Evolutionary conservation across 805 yeast genomes (phyloP).

Genomic region (Maudiozyma saulgeensis): DNA sequence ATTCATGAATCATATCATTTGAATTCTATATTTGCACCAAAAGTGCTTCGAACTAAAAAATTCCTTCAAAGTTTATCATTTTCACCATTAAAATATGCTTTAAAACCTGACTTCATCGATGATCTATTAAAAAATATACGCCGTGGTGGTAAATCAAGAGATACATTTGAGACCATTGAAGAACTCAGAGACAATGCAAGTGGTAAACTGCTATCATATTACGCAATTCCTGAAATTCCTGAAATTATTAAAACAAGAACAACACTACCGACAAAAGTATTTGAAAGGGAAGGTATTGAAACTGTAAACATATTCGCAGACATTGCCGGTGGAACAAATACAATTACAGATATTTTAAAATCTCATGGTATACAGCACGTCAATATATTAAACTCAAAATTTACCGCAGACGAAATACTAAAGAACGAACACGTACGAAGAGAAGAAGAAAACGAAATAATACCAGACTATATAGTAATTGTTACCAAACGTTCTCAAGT

Average conservation of each 20-base stretch:
- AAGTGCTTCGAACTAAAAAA: conserved; percentile 73
- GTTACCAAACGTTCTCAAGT: conserved; percentile 25
- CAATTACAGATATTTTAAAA: conserved; percentile 18
- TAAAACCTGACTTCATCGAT: conserved; percentile 46
- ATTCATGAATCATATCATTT: conserved; percentile 24
- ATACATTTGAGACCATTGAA: not conserved
- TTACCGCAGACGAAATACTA: conserved; percentile 11
- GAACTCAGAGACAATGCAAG: conserved; percentile 7
- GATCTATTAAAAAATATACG: conserved; percentile 34
- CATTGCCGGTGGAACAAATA: conserved; percentile 22
- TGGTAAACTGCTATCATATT: conserved; percentile 14
- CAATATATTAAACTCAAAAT: conserved; percentile 13
- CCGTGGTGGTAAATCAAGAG: not conserved
- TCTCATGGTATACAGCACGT: conserved; percentile 21
- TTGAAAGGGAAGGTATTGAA: conserved; percentile 16
- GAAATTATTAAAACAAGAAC: conserved; percentile 14
- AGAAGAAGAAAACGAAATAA: too few relatives aligned
- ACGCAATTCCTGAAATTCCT: conserved; percentile 30
- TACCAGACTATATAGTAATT: conserved; percentile 17
- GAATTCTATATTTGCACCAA: conserved; percentile 64
- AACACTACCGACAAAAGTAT: conserved; percentile 10
- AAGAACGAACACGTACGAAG: not conserved
- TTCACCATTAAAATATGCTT: conserved; percentile 37
- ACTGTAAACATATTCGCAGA: conserved; percentile 19
- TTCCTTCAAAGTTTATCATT: conserved; percentile 62